Evolutionary conservation across 2,329 filamentous ascomycete genomes (phyloP), one percentile per base, ranked within the genome.

Genomic region (Botrytis tulipae): DNA sequence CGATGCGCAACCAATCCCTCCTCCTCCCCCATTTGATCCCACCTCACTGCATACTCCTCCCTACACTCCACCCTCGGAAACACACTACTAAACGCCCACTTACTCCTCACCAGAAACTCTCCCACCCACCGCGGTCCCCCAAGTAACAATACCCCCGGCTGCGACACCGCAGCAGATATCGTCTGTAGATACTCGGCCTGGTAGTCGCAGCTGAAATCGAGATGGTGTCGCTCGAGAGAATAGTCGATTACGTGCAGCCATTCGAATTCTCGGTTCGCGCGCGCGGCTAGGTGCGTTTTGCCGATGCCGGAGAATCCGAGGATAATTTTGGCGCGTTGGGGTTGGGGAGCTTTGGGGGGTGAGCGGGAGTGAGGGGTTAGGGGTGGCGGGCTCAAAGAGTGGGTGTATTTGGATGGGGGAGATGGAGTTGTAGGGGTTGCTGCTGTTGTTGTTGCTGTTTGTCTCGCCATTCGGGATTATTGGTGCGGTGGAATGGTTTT

Each of bases 81-180:
- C 22, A 72, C 71, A 44, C 71, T 72, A 40, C 63, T 72, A 40
- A 72, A 72, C 25, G 63, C 48, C 40, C 67, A 57, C 5, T 40
- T 12, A 14, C 18, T 72, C 25, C 40, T 25, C 25, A 72, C 51
- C 6, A 72, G 29, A 29, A 72, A 72, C 42, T 67, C 22, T 35
- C 71, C 71, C n/a, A 72, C 71, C 71, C 71, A 72, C 22, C 63
- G 54, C 40, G 62, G 62, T 35, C 71, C 71, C n/a, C 62, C 71
- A 18, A 72, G 29, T 10, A 72, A 57, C 6, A 69, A 37, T 25
- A 72, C 62, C n/a, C 71, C 63, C 4, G 71, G 62, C 65, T 48
- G 48, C 44, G 20, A 29, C 9, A 63, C 71, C 20, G 71, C 71
- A 22, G 67, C 71, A 25, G 44, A n/a, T 14, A 72, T 46, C 10